Conservation (phyloP, 129 eudicot species). For the Sambucus nigra region DNA sequence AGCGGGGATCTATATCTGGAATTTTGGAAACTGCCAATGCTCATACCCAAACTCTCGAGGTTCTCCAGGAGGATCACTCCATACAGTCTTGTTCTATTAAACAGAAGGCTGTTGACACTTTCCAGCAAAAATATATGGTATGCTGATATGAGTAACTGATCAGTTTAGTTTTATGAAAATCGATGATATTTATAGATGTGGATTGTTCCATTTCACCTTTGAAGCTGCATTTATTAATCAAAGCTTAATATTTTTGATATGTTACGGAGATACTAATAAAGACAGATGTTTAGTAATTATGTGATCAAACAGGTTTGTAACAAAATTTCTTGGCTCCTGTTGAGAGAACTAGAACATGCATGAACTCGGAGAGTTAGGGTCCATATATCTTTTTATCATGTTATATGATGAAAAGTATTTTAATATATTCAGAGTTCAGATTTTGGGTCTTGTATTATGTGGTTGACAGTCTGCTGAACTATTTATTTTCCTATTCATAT, state of each 20-base stretch:
- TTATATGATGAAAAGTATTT: too few relatives aligned
- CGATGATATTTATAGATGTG: background rate
- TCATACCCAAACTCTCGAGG: constrained; percentile 40
- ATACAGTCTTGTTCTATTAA: constrained; percentile 36
- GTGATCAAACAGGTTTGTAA: too few relatives aligned
- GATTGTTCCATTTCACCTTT: background rate
- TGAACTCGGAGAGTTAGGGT: too few relatives aligned
- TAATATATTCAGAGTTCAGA: too few relatives aligned
- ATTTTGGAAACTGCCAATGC: constrained; percentile 37
- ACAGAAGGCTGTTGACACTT: constrained; percentile 55
- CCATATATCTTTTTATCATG: too few relatives aligned
- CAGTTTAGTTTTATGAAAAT: background rate
- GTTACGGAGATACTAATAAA: too few relatives aligned
- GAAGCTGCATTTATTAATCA: background rate
- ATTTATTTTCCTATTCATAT: too few relatives aligned
- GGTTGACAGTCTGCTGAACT: too few relatives aligned
- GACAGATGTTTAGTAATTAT: background rate
- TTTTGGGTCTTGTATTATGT: too few relatives aligned
- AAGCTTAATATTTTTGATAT: background rate
- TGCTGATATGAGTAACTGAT: background rate
- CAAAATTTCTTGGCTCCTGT: too few relatives aligned
- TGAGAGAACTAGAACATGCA: too few relatives aligned
- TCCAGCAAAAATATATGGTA: constrained; percentile 72
- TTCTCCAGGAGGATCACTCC: constrained; percentile 42
- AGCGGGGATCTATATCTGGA: constrained; percentile 32